These are phyloP conservation scores for Russula emetica DNA, from an alignment of 768 basidiomycete species.

Conservation along the genomic window DNA sequence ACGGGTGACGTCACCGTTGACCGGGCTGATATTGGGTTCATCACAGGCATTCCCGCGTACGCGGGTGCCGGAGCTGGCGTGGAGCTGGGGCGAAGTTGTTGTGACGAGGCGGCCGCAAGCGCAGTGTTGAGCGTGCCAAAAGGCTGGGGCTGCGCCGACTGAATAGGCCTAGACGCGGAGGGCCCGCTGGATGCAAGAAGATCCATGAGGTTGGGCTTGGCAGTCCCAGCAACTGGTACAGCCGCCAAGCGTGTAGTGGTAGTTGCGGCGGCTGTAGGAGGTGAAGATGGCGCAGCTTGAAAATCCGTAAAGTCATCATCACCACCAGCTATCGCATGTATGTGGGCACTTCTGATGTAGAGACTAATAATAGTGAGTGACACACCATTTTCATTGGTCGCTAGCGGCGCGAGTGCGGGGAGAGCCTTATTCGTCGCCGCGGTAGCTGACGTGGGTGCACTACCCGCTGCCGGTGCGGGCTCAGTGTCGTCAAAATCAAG, in stretches of 20 bases:
- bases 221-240: not conserved
- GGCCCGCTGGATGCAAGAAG: conserved; percentile 7
- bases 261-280: conserved; percentile 49
- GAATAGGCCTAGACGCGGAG: not conserved
- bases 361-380: not conserved
- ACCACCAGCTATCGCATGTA: conserved; percentile 26
- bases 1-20: conserved; percentile 27
- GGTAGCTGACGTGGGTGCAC: conserved; percentile 28
- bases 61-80: conserved; percentile 12
- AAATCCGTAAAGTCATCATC: conserved; percentile 89
- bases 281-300: conserved; percentile 61
- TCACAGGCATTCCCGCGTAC: not conserved
- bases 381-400: conserved; percentile 31
- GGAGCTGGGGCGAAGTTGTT: conserved; percentile 23
- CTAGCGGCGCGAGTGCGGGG: conserved; percentile 39
- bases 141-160: conserved; percentile 8
- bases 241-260: conserved; percentile 32
- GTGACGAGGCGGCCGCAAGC: conserved; percentile 17
- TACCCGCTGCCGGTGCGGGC: conserved; percentile 30
- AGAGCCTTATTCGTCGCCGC: conserved; percentile 49
- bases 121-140: conserved; percentile 10
- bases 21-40: conserved; percentile 33
- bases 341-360: not conserved
- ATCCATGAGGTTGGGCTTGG: conserved; percentile 20
- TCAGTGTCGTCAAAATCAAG: conserved; percentile 77